Evolutionary conservation across 2,329 filamentous ascomycete genomes (phyloP).

Genomic region (Bretziella fagacearum): DNA sequence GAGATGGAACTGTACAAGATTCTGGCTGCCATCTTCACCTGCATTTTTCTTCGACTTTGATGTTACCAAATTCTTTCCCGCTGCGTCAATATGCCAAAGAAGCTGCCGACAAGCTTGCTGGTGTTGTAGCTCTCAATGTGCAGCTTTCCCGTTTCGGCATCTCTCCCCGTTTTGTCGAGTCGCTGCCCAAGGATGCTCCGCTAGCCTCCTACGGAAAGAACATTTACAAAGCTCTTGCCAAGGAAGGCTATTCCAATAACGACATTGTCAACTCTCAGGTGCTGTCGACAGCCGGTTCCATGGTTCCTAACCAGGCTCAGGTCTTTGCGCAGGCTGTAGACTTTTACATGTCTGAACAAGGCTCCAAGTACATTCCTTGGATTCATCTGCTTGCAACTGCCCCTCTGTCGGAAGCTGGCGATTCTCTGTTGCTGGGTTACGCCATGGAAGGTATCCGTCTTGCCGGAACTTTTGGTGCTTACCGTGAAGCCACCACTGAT

Average conservation of each 20-base stretch:
- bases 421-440: conserved; percentile 50
- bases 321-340: conserved; percentile 59
- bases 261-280: conserved; percentile 58
- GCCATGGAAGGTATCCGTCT: conserved; percentile 56
- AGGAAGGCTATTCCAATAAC: conserved; percentile 41
- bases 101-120: conserved; percentile 40
- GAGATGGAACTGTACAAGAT: conserved; percentile 43
- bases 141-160: conserved; percentile 36
- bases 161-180: conserved; percentile 36
- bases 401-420: conserved; percentile 37
- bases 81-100: conserved; percentile 41
- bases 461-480: conserved; percentile 43
- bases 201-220: conserved; percentile 48
- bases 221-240: conserved; percentile 47
- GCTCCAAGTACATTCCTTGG: conserved; percentile 38
- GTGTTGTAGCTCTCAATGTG: conserved; percentile 46
- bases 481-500: conserved; percentile 34
- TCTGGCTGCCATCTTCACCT: conserved; percentile 46
- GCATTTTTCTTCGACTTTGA: conserved; percentile 52
- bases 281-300: conserved; percentile 46
- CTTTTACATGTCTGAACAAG: conserved; percentile 47
- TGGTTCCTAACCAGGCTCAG: conserved; percentile 55
- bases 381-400: conserved; percentile 42
- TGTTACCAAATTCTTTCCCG: conserved; percentile 46
- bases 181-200: conserved; percentile 32